Evolutionary conservation across 768 basidiomycete species (phyloP), one percentile per base, ranked within the genome.

Genomic region (Podaxis sp.): DNA sequence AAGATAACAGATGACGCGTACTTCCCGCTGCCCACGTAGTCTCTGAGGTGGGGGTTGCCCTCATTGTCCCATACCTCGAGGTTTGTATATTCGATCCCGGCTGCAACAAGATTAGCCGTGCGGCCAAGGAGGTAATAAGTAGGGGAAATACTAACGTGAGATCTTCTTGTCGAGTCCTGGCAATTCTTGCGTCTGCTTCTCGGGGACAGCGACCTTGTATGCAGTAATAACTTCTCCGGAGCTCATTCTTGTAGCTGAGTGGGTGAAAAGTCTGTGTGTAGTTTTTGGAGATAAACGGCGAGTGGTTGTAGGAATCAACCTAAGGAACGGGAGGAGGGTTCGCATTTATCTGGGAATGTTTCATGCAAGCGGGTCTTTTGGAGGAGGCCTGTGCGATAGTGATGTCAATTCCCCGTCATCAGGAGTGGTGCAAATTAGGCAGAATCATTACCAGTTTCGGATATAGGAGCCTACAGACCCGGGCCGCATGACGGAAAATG

Each of bases 11-110:
- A 4, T 15, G 6, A 63, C 24, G 46, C 70, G 33, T 38, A 76
- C 77, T 84, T 87, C 46, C 78, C 81, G 24, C 72, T 75, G 3
- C 84, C 84, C 44, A 72, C 71, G 71, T 88, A 87, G 68, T 84
- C 81, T 55, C 75, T 70, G 53, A 84, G 74, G 66, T 73, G 78
- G 4, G 83, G 82, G 67, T 82, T 79, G 3, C 85, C 80, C 3
- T 80, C 67, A 51, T 84, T 72, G 66, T 85, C 79, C 86, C 82
- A 80, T 63, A 71, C 66, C 64, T 84, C 84, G 33, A 78, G 69
- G 53, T 74, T 77, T 5, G 76, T 74, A 61, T 81, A 74, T 56
- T 76, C 79, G 48, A 77, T 67, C n/a, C 73, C 72, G 46, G 76
- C 69, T 74, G 53, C 9, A 6, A 57, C 51, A 22, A 19, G 36